A percentile compares a stretch with the other conserved stretches of the same genome.
phyloP scores from a whole-genome alignment of 2,329 filamentous ascomycete genomes.

The Ophiostoma triangulosporum region DNA sequence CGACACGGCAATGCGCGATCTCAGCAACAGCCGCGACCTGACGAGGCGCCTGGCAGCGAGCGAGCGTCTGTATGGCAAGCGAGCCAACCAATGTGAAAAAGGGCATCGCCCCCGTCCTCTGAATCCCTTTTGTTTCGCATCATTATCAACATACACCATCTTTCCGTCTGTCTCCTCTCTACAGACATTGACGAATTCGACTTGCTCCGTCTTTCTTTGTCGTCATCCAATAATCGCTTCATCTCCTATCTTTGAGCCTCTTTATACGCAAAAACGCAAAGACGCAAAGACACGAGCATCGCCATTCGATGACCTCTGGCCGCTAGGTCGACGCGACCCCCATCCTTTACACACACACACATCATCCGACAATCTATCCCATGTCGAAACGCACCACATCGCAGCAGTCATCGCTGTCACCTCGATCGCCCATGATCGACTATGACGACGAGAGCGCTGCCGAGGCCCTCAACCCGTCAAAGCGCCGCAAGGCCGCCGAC shows the following conservation, averaged over 20 bases:
- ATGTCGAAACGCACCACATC: constrained; percentile 18
- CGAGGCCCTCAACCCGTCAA: constrained; percentile 27
- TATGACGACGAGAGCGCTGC: constrained; percentile 33
- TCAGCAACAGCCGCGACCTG: constrained; percentile 7
- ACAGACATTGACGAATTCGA: neutral
- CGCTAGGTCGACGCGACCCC: neutral
- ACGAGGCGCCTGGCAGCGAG: neutral
- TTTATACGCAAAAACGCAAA: too few species aligned
- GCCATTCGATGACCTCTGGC: too few species aligned
- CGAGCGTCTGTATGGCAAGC: neutral
- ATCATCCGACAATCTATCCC: neutral
- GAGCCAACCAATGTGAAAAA: neutral
- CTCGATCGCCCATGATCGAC: constrained; percentile 31
- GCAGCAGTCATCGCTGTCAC: constrained; percentile 34
- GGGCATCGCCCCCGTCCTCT: neutral
- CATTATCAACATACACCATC: neutral
- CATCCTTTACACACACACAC: neutral
- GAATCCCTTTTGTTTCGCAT: neutral
- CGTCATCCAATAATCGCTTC: neutral
- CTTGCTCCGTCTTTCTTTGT: neutral
- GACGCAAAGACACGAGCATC: too few species aligned
- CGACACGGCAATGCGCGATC: constrained; percentile 5
- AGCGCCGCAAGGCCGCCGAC: constrained; percentile 33
- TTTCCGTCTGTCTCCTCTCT: neutral
- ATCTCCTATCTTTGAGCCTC: neutral